A percentile compares a stretch with the other conserved stretches of the same genome.
phyloP scores from a whole-genome alignment of 208 protist genomes.

The Leptomonas pyrrhocoris region DNA sequence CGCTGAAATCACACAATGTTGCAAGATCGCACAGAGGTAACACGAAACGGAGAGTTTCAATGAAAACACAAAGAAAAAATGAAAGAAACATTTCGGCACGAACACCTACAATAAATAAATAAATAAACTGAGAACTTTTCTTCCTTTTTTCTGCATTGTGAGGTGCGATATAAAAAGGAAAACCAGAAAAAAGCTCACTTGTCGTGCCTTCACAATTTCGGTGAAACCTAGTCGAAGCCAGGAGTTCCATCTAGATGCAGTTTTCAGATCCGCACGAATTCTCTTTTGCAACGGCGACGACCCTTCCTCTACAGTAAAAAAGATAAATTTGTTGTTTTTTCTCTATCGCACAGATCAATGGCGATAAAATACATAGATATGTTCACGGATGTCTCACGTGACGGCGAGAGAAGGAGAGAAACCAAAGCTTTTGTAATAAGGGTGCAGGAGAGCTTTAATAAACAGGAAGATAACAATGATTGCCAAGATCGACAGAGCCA shows the following conservation, averaged over 20 bases:
- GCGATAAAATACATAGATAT: not conserved
- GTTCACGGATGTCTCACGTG: not conserved
- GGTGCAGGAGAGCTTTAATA: slow-evolving; percentile 4
- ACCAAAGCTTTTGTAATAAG: slow-evolving; percentile 7
- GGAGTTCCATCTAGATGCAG: not conserved
- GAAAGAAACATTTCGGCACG: not conserved
- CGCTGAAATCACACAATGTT: not conserved
- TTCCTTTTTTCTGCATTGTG: not conserved
- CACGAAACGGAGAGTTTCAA: slow-evolving; percentile 8
- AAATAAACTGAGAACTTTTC: not conserved
- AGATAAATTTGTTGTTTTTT: not conserved
- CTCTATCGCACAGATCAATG: not conserved
- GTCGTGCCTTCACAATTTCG: not conserved
- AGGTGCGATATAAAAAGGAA: not conserved
- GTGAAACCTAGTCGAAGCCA: not conserved
- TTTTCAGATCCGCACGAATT: not conserved
- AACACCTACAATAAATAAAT: slow-evolving; percentile 25
- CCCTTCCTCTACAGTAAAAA: not conserved
- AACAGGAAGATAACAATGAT: slow-evolving; percentile 14
- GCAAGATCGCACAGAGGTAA: not conserved
- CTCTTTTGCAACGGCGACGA: not conserved
- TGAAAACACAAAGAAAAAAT: slow-evolving; percentile 30
- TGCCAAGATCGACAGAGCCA: slow-evolving; percentile 4
- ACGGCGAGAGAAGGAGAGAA: slow-evolving; percentile 3
- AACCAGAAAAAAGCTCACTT: not conserved